These are phyloP conservation scores for Vanrija sp. DNA, from an alignment of 1,284 basidiomycete species.

Conservation along the genomic window DNA sequence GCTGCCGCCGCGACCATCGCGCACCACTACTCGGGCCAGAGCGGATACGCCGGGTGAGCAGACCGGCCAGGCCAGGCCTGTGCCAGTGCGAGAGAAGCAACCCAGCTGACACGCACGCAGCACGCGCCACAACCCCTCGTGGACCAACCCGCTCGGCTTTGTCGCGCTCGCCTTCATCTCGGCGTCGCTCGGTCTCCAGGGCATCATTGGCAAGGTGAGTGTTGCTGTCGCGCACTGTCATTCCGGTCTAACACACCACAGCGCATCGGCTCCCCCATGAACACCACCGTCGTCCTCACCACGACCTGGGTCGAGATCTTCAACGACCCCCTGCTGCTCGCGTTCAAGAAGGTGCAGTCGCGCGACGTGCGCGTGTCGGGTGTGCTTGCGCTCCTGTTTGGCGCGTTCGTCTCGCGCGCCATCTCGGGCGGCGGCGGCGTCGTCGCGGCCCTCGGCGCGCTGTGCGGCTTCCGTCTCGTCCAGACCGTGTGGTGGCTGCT, in stretches of 20 bases:
- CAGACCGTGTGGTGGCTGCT: slow-evolving; percentile 67
- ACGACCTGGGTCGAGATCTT: slow-evolving; percentile 82
- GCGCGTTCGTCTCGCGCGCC: slow-evolving; percentile 66
- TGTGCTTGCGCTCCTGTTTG: slow-evolving; percentile 64
- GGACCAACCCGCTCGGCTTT: slow-evolving; percentile 64
- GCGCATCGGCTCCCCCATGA: slow-evolving; percentile 66
- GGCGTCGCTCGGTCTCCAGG: slow-evolving; percentile 66
- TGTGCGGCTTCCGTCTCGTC: slow-evolving; percentile 62
- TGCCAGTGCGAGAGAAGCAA: neutral
- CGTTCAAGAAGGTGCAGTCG: slow-evolving; percentile 53
- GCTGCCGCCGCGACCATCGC: slow-evolving; percentile 68
- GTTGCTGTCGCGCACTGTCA: neutral
- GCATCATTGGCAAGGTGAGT: slow-evolving; percentile 67
- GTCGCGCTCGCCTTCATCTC: slow-evolving; percentile 75
- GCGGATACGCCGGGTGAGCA: slow-evolving; percentile 49
- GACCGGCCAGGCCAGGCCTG: no score
- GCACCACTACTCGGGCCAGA: slow-evolving; percentile 57
- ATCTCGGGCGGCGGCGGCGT: slow-evolving; percentile 56
- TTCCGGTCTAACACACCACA: slow-evolving; percentile 1
- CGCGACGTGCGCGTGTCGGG: slow-evolving; percentile 72
- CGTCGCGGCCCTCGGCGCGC: slow-evolving; percentile 53
- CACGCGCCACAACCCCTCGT: slow-evolving; percentile 55
- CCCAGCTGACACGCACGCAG: slow-evolving; percentile 24
- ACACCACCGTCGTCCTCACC: slow-evolving; percentile 57
- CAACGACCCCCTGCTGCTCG: slow-evolving; percentile 69